Evolutionary conservation across 208 protist species (phyloP), one percentile per base, ranked within the genome.

Genomic region (Acanthamoeba healyi): DNA sequence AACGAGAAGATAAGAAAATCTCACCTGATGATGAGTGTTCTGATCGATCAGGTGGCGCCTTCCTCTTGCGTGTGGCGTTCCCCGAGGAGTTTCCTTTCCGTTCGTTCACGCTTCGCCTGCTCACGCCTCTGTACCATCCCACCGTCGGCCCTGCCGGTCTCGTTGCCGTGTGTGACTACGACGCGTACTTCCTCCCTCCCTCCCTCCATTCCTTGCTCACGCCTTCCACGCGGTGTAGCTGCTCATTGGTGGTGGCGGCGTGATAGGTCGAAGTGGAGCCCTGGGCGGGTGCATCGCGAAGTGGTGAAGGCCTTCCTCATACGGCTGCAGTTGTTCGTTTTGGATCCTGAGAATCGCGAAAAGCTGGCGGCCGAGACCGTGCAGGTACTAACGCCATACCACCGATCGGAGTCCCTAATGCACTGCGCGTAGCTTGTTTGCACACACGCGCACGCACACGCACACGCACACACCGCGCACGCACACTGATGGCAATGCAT

Each of bases 121-220:
- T 81, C 17, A 81, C 70, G 15, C 70, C 70, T 2, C 22, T 81
- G 15, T 81, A 81, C 40, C 32, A 81, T 49, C 70, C 70, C 70
- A 81, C 70, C 26, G 19, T 44, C 22, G 70, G 70, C 2, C 70
- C 70, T 29, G 70, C 2, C 38, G 70, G 70, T 22, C 2, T 26
- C 70, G 36, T 81, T 26, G 38, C 38, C 22, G 14, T 81, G 6
- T 38, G 19, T 24, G 36, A 17, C 36, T 26, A 49, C n/a, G 70
- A 81, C 22, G 1, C 70, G 70, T 81, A 81, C 70, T 32, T 22
- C 1, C 32, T 49, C 17, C 70, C 36, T 79, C 67, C 5, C 36
- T 44, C 19, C n/a, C n/a, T n/a, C n/a, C n/a, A n/a, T n/a, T n/a
- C n/a, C n/a, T n/a, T n/a, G n/a, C n/a, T n/a, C n/a, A n/a, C n/a